A percentile compares a stretch with the other conserved stretches of the same genome.
phyloP scores from a whole-genome alignment of 495 filamentous ascomycete species.

The Penicillium egyptiacum region DNA sequence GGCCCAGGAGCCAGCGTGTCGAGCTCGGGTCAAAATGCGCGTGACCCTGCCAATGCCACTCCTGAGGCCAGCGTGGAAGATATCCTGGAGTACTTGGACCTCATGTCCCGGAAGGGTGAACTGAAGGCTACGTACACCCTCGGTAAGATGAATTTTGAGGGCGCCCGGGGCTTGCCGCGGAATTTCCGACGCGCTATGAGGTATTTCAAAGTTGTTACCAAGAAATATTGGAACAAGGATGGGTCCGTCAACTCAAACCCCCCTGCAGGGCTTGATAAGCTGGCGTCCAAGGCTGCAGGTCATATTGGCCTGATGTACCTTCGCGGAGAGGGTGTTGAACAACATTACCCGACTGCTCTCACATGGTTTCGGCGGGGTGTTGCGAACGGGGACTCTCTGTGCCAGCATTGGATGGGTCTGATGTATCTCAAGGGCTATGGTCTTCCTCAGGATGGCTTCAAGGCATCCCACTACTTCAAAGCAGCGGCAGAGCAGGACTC shows the following conservation, averaged over 20 bases:
- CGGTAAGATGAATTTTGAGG: conserved; percentile 88
- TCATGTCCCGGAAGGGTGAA: conserved; percentile 92
- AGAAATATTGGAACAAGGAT: conserved; percentile 84
- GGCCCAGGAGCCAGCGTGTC: conserved; percentile 91
- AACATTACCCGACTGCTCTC: conserved; percentile 71
- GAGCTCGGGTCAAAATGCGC: conserved; percentile 83
- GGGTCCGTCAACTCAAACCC: conserved; percentile 57
- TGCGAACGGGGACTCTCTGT: conserved; percentile 75
- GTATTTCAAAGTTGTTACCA: conserved; percentile 80
- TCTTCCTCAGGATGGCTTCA: conserved; percentile 67
- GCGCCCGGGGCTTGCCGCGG: conserved; percentile 68
- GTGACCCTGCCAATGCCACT: conserved; percentile 68
- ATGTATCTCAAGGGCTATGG: conserved; percentile 88
- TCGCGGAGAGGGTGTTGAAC: conserved; percentile 84
- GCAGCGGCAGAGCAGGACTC: conserved; percentile 82
- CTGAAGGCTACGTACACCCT: conserved; percentile 88
- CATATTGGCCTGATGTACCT: conserved; percentile 92
- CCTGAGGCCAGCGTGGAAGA: conserved; percentile 84
- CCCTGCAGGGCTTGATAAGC: conserved; percentile 66
- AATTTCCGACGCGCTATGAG: conserved; percentile 72
- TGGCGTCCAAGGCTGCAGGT: conserved; percentile 85
- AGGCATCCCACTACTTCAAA: conserved; percentile 79
- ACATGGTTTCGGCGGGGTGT: conserved; percentile 88
- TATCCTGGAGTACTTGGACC: conserved; percentile 89
- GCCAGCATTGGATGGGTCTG: conserved; percentile 80